Base-by-base conservation (phyloP, 1,284 basidiomycete species). In the Pholiota adiposa region DNA sequence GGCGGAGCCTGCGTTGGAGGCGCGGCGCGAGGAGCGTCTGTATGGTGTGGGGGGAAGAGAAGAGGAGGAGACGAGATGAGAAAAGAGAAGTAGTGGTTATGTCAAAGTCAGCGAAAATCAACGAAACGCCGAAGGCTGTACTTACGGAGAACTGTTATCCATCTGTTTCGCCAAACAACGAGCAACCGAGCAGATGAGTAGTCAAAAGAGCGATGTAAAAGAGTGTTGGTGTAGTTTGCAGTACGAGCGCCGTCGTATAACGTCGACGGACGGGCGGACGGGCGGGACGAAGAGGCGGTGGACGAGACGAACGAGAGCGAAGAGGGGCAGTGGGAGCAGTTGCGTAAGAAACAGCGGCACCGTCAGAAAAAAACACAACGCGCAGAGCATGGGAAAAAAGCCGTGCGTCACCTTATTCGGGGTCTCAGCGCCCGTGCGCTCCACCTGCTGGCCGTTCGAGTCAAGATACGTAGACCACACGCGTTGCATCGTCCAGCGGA, bases 391-490 rank as follows among this genome's bases (percentile, higher is more conserved):
- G 53, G 29, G 50, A 58, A 46, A 48, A 52, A 31, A 49, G 25
- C 2, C 6, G 14, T 51, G 51, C 60, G 63, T 46, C 63, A 65
- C 66, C 63, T 58, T 56, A 61, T 63, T 54, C 14, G 63, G 62
- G 56, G 51, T 59, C 11, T 41, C 58, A n/a, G 63, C 50, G n/a
- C 46, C 12, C 6, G 36, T 44, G 23, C 52, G 64, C 14, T 61
- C 59, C n/a, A 51, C 52, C 23, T 58, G 58, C 21, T 63, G 29
- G 1, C 58, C 57, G 27, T 57, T 58, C 16, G 66, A 67, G 41
- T 77, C 79, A 11, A 83, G 77, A 66, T 83, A 83, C 12, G 77
- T 79, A 33, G 81, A 83, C 81, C 82, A 83, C 61, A 80, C 72
- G 31, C 81, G 75, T 66, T 83, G 79, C 81, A 83, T 83, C 16